phyloP scores from a whole-genome alignment of 75 land plant genomes.

The Cupressus sempervirens region DNA sequence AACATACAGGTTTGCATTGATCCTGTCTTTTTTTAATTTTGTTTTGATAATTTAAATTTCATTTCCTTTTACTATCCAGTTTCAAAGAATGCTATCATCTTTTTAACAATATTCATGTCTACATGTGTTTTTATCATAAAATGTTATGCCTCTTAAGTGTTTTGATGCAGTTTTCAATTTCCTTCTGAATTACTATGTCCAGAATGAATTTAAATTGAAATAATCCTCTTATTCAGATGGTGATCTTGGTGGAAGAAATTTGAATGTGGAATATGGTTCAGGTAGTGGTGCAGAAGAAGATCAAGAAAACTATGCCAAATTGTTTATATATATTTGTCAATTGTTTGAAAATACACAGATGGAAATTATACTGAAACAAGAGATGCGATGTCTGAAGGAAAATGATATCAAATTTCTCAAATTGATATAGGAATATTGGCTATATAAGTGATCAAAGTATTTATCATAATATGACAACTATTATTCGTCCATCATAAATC shows the following conservation, averaged over 20 bases:
- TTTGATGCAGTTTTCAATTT: neutral
- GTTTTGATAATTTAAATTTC: neutral
- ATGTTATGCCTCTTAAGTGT: neutral
- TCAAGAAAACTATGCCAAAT: neutral
- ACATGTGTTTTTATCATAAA: neutral
- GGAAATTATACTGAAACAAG: neutral
- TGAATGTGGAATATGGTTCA: neutral
- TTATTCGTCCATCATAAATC: neutral
- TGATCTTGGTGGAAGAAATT: neutral
- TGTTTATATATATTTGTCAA: neutral
- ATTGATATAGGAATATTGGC: neutral
- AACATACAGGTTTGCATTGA: constrained; percentile 72
- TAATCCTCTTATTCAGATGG: neutral
- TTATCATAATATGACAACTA: neutral
- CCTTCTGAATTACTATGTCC: neutral
- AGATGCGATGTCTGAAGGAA: neutral
- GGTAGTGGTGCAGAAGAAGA: neutral
- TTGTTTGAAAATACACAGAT: neutral
- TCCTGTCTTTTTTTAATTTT: neutral
- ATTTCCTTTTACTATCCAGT: neutral
- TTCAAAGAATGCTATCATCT: neutral
- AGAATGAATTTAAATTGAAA: neutral
- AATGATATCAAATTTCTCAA: neutral
- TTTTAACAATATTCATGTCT: neutral
- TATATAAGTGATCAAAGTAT: neutral